Evolutionary conservation across 2,329 filamentous ascomycete genomes (phyloP), one percentile per base, ranked within the genome.

Genomic region (Neobulgaria alba): DNA sequence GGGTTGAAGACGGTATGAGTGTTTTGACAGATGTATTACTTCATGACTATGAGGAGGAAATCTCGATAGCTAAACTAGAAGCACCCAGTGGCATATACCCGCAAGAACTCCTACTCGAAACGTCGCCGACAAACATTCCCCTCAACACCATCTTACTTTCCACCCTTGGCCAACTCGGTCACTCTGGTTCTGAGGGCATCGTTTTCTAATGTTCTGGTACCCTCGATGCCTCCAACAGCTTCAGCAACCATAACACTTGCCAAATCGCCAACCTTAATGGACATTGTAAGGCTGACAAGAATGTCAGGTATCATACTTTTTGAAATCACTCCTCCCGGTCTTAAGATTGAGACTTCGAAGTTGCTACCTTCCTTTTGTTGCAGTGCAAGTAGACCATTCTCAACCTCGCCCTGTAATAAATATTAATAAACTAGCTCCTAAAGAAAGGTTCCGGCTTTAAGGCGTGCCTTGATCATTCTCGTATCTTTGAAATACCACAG

Each of bases 401-500:
- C 58, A 7, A 55, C 47, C 17, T 49, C 42, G 3, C 57, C 47
- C 49, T 51, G 14, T 3, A 18, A 5, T 14, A 23, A 54, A 38
- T 45, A 29, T 32, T 38, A 36, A 29, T 12, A 3, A n/a, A n/a
- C n/a, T n/a, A n/a, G n/a, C n/a, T n/a, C n/a, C n/a, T n/a, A n/a
- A n/a, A n/a, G n/a, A n/a, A n/a, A n/a, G n/a, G n/a, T n/a, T n/a
- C n/a, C n/a, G n/a, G n/a, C n/a, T n/a, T n/a, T n/a, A n/a, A n/a
- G 17, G 3, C 42, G 17, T 38, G 59, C 60, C 43, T 60, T 53
- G 20, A 59, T 50, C 19, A 46, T 52, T 30, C 61, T 48, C 26
- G 39, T 40, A 20, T 56, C 52, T 3, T 49, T 38, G 35, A 59
- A 18, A 26, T 63, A 52, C 64, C 63, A 68, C 26, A 67, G 44